A percentile compares a stretch with the other conserved stretches of the same genome.
Conservation (phyloP, 2,329 filamentous ascomycete species). For the Elsinoe ampelina region DNA sequence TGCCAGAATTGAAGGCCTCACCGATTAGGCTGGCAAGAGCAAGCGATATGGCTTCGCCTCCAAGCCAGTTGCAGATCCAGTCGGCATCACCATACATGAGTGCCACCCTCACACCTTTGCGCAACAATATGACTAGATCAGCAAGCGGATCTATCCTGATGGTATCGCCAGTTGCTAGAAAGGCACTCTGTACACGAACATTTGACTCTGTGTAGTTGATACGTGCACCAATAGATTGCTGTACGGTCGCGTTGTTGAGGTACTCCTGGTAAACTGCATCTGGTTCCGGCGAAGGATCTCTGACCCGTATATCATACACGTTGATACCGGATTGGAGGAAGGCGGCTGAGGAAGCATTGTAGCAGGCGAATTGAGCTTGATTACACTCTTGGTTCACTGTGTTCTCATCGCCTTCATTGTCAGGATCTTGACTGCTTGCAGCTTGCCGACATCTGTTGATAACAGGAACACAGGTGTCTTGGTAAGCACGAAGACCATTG, state of each 20-base stretch:
- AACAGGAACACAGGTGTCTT: conserved; percentile 22
- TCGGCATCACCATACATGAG: conserved; percentile 29
- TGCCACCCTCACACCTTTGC: conserved; percentile 25
- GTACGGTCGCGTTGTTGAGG: conserved; percentile 47
- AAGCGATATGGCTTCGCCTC: conserved; percentile 30
- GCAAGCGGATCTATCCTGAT: conserved; percentile 37
- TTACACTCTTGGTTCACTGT: conserved; percentile 26
- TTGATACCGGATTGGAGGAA: conserved; percentile 24
- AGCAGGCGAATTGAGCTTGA: conserved; percentile 21
- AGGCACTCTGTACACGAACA: conserved; percentile 36
- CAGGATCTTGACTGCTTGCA: conserved; percentile 25
- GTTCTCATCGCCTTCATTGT: conserved; percentile 26
- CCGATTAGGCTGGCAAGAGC: conserved; percentile 36
- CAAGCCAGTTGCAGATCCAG: conserved; percentile 35
- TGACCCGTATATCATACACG: conserved; percentile 48
- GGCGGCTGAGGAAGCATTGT: conserved; percentile 16
- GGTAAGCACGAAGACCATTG: conserved; percentile 36
- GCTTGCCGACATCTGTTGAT: conserved; percentile 42
- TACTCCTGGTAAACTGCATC: conserved; percentile 47
- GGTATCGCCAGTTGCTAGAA: conserved; percentile 42
- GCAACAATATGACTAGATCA: conserved; percentile 32
- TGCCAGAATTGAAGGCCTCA: conserved; percentile 60
- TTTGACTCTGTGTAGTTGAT: conserved; percentile 47
- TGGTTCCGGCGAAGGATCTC: conserved; percentile 34
- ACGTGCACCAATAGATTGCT: conserved; percentile 50